Conservation (phyloP, 345 rosid genomes). For the Alliaria petiolata region DNA sequence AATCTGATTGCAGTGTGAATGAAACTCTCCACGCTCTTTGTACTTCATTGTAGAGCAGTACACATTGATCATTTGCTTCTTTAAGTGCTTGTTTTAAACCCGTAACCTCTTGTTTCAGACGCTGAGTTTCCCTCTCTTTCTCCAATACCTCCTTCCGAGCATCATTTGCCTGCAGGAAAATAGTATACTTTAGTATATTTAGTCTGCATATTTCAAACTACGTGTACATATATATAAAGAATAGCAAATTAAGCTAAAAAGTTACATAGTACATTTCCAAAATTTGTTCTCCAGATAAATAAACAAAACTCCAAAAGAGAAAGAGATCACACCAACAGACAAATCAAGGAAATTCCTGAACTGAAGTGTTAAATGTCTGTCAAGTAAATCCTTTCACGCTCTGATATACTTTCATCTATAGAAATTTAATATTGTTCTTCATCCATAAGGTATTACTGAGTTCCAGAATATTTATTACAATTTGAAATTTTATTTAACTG, state of each 20-base stretch:
- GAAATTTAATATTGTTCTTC: conserved; percentile 1
- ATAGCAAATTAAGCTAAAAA: not conserved
- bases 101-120: conserved; percentile 70
- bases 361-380: not conserved
- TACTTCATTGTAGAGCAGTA: conserved; percentile 90
- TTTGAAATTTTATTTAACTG: no score
- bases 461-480: not conserved
- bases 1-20: conserved; percentile 80
- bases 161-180: conserved; percentile 78
- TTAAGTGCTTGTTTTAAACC: conserved; percentile 71
- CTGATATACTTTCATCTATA: conserved; percentile 3
- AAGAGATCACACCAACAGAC: not conserved
- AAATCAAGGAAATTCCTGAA: not conserved
- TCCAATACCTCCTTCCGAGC: conserved; percentile 82
- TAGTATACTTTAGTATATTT: not conserved
- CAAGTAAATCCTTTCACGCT: not conserved
- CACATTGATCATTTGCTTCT: conserved; percentile 93
- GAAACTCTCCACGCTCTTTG: conserved; percentile 99
- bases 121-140: conserved; percentile 84
- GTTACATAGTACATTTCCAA: not conserved
- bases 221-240: not conserved
- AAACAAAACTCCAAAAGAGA: no score
- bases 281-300: not conserved
- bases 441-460: not conserved
- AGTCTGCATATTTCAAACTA: not conserved